Evolutionary conservation across 1,284 basidiomycete species (phyloP).

Genomic region (Papiliotrema nemorosa): DNA sequence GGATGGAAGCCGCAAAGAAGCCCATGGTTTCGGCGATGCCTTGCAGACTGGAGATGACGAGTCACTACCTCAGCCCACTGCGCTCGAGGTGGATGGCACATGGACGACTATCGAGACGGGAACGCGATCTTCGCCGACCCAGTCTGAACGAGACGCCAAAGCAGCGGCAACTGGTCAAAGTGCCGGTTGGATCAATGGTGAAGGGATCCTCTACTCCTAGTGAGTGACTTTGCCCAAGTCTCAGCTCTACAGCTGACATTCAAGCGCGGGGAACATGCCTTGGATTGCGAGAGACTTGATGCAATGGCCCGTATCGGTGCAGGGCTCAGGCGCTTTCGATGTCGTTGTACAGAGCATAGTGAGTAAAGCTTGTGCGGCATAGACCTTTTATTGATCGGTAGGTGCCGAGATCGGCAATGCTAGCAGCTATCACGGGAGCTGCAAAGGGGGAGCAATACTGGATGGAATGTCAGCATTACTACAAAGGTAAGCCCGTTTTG

Average conservation of each 20-base stretch:
- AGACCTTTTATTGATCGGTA: slow-evolving; percentile 28
- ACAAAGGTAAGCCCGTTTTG: slow-evolving; percentile 58
- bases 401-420: slow-evolving; percentile 59
- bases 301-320: slow-evolving; percentile 77
- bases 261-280: slow-evolving; percentile 53
- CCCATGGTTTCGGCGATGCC: too few species aligned
- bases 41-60: slow-evolving; percentile 9
- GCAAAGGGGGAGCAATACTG: slow-evolving; percentile 67
- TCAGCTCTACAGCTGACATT: neutral
- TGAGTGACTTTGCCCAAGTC: slow-evolving; percentile 50
- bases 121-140: neutral
- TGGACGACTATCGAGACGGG: slow-evolving; percentile 42
- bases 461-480: slow-evolving; percentile 65
- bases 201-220: slow-evolving; percentile 69
- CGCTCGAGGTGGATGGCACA: slow-evolving; percentile 34
- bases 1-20: neutral
- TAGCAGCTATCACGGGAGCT: slow-evolving; percentile 64
- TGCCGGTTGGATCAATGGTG: slow-evolving; percentile 62
- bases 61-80: slow-evolving; percentile 21
- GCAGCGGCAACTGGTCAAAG: slow-evolving; percentile 3
- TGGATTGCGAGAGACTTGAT: slow-evolving; percentile 65
- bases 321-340: slow-evolving; percentile 77
- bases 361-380: slow-evolving; percentile 13
- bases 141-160: neutral
- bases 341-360: slow-evolving; percentile 67